phyloP scores from a whole-genome alignment of 1,284 basidiomycete species.

The Ganoderma multipileum region DNA sequence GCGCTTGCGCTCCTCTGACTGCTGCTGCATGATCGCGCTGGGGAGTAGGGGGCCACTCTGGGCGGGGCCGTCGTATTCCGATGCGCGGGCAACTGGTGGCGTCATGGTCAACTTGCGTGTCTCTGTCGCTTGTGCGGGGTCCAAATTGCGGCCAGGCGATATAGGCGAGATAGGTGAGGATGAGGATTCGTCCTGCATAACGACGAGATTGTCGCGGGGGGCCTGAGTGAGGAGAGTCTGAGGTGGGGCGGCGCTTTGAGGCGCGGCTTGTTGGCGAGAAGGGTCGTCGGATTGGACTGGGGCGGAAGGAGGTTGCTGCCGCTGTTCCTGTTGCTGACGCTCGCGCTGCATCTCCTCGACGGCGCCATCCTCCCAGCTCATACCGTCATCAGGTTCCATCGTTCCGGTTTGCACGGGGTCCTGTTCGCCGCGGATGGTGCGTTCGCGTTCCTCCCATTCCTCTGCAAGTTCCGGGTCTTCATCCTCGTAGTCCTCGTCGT shows the following conservation, averaged over 20 bases:
- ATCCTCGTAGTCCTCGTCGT: constrained; percentile 74
- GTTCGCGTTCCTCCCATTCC: constrained; percentile 47
- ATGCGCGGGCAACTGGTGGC: constrained; percentile 68
- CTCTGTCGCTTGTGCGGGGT: constrained; percentile 65
- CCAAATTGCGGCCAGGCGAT: constrained; percentile 47
- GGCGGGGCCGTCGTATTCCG: constrained; percentile 39
- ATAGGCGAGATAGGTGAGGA: constrained; percentile 36
- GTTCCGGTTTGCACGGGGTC: constrained; percentile 26
- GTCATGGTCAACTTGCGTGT: constrained; percentile 81
- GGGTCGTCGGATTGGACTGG: constrained; percentile 48
- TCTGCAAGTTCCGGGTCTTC: constrained; percentile 69
- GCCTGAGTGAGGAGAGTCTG: constrained; percentile 39
- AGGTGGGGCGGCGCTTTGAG: constrained; percentile 37
- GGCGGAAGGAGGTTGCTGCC: constrained; percentile 34
- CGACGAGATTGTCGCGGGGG: constrained; percentile 48
- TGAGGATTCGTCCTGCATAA: constrained; percentile 33
- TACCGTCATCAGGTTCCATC: constrained; percentile 75
- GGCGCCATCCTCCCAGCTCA: constrained; percentile 78
- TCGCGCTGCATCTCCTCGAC: constrained; percentile 53
- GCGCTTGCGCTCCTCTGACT: constrained; percentile 66
- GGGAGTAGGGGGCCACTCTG: constrained; percentile 47
- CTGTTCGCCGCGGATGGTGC: constrained; percentile 20
- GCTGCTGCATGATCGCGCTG: constrained; percentile 55
- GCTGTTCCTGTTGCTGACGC: constrained; percentile 32
- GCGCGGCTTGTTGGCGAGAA: constrained; percentile 25